phyloP scores from a whole-genome alignment of 257 asterid species.

The Fraxinus americana region DNA sequence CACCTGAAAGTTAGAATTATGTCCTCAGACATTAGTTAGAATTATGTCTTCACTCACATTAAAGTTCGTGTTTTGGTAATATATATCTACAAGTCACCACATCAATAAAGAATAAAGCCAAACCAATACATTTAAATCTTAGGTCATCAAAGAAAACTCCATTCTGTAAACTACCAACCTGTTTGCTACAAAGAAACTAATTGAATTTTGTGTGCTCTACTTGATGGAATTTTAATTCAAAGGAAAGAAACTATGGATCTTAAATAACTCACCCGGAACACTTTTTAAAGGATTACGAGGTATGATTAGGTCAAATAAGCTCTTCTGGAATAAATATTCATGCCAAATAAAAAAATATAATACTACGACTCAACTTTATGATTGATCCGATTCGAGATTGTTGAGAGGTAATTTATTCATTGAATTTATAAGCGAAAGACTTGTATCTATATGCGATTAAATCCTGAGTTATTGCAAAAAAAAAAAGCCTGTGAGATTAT shows the following conservation, averaged over 20 bases:
- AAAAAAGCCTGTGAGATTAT: not conserved
- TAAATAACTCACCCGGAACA: too few relatives aligned
- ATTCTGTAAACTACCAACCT: too few relatives aligned
- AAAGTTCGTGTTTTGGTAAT: not conserved
- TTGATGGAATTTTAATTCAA: too few relatives aligned
- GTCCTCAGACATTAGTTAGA: not conserved
- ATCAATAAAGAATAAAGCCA: not conserved
- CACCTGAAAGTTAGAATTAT: not conserved
- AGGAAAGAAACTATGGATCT: too few relatives aligned
- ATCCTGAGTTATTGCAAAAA: not conserved
- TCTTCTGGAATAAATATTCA: too few relatives aligned
- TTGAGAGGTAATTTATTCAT: not conserved
- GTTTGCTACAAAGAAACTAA: not conserved
- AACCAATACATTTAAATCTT: not conserved
- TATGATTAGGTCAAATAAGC: too few relatives aligned
- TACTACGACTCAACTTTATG: too few relatives aligned
- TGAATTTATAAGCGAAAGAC: not conserved
- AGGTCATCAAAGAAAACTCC: too few relatives aligned
- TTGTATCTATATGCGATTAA: not conserved
- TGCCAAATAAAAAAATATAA: too few relatives aligned
- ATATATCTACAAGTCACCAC: not conserved
- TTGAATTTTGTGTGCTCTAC: too few relatives aligned
- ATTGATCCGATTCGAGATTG: too few relatives aligned
- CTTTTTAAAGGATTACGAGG: too few relatives aligned
- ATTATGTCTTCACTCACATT: not conserved